Percentiles rank a stretch among this genome's conserved stretches.
Conservation (phyloP, 768 basidiomycete genomes). For the Trametes cubensis region DNA sequence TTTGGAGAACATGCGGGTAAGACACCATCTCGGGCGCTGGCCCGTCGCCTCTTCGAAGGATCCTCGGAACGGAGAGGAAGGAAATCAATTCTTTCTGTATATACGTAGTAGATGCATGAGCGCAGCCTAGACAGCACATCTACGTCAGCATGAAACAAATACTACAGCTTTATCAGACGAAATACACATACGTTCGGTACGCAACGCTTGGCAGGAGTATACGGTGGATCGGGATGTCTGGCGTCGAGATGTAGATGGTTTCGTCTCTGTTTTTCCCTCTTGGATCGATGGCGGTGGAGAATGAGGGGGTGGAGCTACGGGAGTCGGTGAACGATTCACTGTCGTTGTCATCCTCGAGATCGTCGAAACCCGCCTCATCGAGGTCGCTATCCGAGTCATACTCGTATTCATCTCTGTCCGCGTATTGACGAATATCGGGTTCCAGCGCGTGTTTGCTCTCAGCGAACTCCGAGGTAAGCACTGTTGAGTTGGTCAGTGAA, state of each 20-base stretch:
- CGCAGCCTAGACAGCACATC: conserved; percentile 37
- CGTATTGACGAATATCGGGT: conserved; percentile 1
- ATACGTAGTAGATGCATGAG: conserved; percentile 42
- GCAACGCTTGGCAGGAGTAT: conserved; percentile 26
- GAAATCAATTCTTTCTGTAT: conserved; percentile 39
- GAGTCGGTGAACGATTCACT: neutral
- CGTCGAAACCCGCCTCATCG: conserved; percentile 11
- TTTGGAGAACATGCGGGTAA: conserved; percentile 16
- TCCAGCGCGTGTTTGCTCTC: conserved; percentile 4
- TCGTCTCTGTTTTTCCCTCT: neutral
- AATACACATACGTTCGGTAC: conserved; percentile 21
- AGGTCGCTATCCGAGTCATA: conserved; percentile 30
- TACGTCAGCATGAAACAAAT: neutral
- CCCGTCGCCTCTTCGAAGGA: neutral
- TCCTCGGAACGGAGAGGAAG: conserved; percentile 33
- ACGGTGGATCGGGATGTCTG: neutral
- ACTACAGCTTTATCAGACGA: too few relatives aligned
- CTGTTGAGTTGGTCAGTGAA: neutral
- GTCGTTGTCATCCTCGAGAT: conserved; percentile 11
- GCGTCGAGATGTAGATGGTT: neutral
- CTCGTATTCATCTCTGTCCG: conserved; percentile 23
- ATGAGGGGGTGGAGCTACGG: neutral
- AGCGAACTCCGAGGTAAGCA: conserved; percentile 17
- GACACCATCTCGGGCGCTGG: neutral
- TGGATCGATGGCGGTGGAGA: neutral